A percentile compares a stretch with the other conserved stretches of the same genome.
phyloP scores from a whole-genome alignment of 2,329 filamentous ascomycete species.

The Moelleriella libera region DNA sequence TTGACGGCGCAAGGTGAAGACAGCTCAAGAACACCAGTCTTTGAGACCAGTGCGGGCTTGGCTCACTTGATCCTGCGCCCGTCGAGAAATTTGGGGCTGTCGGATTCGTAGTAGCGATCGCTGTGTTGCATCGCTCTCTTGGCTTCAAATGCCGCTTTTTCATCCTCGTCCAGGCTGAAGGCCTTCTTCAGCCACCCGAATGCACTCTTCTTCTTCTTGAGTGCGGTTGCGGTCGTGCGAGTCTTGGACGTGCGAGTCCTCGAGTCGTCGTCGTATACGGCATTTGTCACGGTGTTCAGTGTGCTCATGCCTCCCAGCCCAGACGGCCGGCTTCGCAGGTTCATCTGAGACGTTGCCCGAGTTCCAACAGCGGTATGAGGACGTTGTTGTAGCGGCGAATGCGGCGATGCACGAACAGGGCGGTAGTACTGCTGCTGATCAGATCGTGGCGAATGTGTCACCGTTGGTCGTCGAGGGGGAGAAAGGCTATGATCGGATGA shows the following conservation, averaged over 20 bases:
- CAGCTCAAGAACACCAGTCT: no score
- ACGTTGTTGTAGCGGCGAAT: slow-evolving; percentile 47
- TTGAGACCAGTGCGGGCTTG: neutral
- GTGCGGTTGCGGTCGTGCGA: slow-evolving; percentile 20
- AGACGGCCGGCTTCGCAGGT: slow-evolving; percentile 35
- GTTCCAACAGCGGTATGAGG: slow-evolving; percentile 34
- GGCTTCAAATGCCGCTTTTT: slow-evolving; percentile 44
- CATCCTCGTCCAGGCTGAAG: slow-evolving; percentile 50
- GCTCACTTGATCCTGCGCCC: slow-evolving; percentile 28
- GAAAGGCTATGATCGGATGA: slow-evolving; percentile 18
- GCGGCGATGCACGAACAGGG: slow-evolving; percentile 47
- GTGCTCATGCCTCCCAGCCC: slow-evolving; percentile 40
- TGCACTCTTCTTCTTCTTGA: slow-evolving; percentile 54
- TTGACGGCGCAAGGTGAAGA: neutral
- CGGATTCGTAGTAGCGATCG: slow-evolving; percentile 34
- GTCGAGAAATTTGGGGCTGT: slow-evolving; percentile 40
- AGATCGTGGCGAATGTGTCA: slow-evolving; percentile 18
- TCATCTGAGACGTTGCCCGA: slow-evolving; percentile 20
- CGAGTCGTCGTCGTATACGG: slow-evolving; percentile 25
- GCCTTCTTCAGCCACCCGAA: slow-evolving; percentile 58
- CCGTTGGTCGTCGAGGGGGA: slow-evolving; percentile 10
- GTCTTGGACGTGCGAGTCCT: slow-evolving; percentile 12
- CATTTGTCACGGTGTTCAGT: slow-evolving; percentile 38
- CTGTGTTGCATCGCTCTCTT: slow-evolving; percentile 30
- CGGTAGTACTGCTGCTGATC: slow-evolving; percentile 39